Evolutionary conservation across 352 stramenopile genomes (phyloP), one percentile per base, ranked within the genome.

Genomic region (Phytophthora foliorum): DNA sequence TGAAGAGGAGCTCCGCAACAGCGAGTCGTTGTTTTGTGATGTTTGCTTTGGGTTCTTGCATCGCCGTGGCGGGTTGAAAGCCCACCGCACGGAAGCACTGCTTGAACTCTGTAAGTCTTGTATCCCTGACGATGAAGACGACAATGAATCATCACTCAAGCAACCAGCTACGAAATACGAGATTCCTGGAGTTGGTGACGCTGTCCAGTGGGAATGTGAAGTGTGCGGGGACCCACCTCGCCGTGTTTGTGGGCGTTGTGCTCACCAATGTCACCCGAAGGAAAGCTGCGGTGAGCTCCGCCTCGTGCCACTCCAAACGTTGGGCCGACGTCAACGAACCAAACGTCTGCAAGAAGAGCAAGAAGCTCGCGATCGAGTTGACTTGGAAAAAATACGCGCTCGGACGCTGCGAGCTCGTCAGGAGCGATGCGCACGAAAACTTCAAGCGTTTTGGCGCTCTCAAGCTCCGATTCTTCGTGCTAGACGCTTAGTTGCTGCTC

Each of bases 11-110:
- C 14, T 11, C n/a, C 64, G 24, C 21, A 51, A 57, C 34, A 74
- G 48, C 25, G 75, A 89, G 16, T 50, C 58, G 9, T 65, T 87
- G 9, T 91, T 84, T 55, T 93, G 84, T 56, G 84, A 91, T 32
- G 79, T 87, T 11, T 93, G 82, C 46, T 93, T 89, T 63, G 75
- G 62, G 0, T 93, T 84, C 48, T 51, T 74, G 17, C 84, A 93
- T 50, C 77, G 56, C 10, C 78, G 75, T 8, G 84, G 84, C 14
- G 68, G 60, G 2, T 50, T 91, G 9, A 74, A 82, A 57, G 46
- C 57, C 0, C 84, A 93, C 51, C 75, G 72, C 10, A 80, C 72
- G 0, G 53, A 68, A 9, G 46, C 67, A 13, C 38, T 92, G 42
- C 46, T 90, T 4, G 81, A 92, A 45, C 63, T 85, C 25, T 92